Conservation (phyloP, 148 eudicot genomes). For the Vaccinium vitisidaea region DNA sequence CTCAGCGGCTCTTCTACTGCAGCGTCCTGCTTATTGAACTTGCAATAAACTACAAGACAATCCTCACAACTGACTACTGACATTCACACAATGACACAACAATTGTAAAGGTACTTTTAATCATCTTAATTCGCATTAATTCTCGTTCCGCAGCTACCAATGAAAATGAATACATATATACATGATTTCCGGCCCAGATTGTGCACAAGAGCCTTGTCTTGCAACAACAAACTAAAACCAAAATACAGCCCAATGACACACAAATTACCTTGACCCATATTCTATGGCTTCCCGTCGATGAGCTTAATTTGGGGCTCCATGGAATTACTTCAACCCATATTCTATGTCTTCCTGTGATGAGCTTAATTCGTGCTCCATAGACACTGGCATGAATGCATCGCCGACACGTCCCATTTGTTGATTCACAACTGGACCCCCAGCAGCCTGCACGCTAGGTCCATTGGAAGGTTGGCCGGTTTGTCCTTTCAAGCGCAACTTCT, state of each 20-base stretch:
- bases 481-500: neutral
- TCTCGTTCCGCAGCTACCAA: neutral
- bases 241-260: neutral
- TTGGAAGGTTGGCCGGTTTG: neutral
- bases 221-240: neutral
- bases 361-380: neutral
- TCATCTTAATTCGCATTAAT: neutral
- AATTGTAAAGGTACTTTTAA: too few species aligned
- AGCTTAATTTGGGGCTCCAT: neutral
- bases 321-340: neutral
- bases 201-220: neutral
- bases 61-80: too few species aligned
- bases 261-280: neutral
- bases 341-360: slow-evolving; percentile 1
- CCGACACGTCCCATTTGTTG: neutral
- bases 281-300: slow-evolving; percentile 3
- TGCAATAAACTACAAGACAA: too few species aligned
- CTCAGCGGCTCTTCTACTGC: too few species aligned
- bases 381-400: neutral
- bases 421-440: slow-evolving; percentile 8
- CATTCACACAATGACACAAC: too few species aligned
- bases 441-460: neutral
- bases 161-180: neutral
- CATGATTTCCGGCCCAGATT: neutral
- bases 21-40: too few species aligned